These are phyloP conservation scores for Aspergillus sp. DNA, from an alignment of 2,329 filamentous ascomycete species.

Conservation along the genomic window DNA sequence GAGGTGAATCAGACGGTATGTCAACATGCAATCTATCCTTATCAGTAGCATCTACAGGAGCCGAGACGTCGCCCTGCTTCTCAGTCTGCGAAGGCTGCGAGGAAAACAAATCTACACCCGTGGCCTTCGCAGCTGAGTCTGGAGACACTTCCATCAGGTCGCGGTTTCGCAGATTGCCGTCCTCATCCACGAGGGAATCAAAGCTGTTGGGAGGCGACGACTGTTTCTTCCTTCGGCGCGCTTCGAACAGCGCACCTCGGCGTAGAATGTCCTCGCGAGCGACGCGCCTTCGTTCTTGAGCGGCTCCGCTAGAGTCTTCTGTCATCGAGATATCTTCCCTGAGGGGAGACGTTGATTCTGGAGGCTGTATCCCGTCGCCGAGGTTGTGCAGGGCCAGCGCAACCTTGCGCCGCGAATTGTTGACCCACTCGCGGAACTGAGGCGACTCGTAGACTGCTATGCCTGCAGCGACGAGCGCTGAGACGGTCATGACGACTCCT, in stretches of 20 bases:
- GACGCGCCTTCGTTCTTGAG: conserved; percentile 35
- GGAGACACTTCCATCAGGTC: conserved; percentile 5
- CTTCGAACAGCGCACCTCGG: conserved; percentile 32
- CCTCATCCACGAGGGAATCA: conserved; percentile 36
- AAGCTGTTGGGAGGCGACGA: conserved; percentile 25
- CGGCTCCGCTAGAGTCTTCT: conserved; percentile 35
- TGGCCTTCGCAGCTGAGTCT: conserved; percentile 22
- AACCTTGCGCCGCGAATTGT: conserved; percentile 52
- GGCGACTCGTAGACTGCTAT: conserved; percentile 57
- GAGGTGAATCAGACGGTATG: conserved; percentile 20
- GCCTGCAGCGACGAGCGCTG: conserved; percentile 52
- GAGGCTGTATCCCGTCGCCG: conserved; percentile 50
- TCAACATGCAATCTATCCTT: conserved; percentile 17
- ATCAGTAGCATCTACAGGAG: conserved; percentile 9
- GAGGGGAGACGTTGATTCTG: conserved; percentile 19
- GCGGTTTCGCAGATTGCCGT: conserved; percentile 25
- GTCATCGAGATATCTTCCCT: conserved; percentile 39
- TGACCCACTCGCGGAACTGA: conserved; percentile 53
- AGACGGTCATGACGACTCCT: conserved; percentile 56
- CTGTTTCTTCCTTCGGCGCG: conserved; percentile 20
- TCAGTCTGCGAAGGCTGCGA: conserved; percentile 19
- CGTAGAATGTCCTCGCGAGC: conserved; percentile 38
- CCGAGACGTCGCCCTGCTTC: conserved; percentile 8
- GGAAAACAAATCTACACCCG: conserved; percentile 25
- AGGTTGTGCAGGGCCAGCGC: conserved; percentile 50